Evolutionary conservation across 805 yeast genomes (phyloP).

Genomic region (Metschnikowia peoriensis): DNA sequence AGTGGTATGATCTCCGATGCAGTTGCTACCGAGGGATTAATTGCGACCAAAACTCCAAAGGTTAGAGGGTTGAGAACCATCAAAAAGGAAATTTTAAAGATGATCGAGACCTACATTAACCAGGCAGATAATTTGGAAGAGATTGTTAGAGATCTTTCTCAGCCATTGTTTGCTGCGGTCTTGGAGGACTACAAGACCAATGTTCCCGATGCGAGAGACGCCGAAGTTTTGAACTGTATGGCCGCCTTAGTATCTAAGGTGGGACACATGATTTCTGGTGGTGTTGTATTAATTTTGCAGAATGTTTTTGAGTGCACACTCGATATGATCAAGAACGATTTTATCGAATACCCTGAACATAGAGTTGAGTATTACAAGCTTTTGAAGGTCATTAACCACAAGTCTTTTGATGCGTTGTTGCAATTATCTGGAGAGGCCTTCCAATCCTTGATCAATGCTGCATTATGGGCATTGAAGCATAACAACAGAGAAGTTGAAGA

Average conservation of each 20-base stretch:
- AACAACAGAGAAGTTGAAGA: conserved; percentile 96
- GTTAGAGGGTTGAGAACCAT: conserved; percentile 95
- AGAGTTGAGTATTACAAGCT: conserved; percentile 93
- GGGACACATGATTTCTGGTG: conserved; percentile 85
- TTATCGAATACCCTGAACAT: conserved; percentile 96
- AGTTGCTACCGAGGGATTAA: conserved; percentile 75
- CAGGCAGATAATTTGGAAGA: conserved; percentile 85
- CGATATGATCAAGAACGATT: conserved; percentile 92
- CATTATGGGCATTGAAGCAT: conserved; percentile 97
- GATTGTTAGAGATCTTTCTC: conserved; percentile 76
- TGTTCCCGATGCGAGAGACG: conserved; percentile 96
- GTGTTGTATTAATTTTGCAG: conserved; percentile 81
- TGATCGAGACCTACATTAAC: conserved; percentile 84
- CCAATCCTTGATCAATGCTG: conserved; percentile 87
- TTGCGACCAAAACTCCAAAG: conserved; percentile 92
- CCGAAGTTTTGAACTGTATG: conserved; percentile 94
- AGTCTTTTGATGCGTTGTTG: conserved; percentile 81
- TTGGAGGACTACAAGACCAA: conserved; percentile 84
- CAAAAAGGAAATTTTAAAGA: conserved; percentile 86
- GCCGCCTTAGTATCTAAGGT: conserved; percentile 85
- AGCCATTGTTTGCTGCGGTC: conserved; percentile 79
- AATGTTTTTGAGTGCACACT: conserved; percentile 92
- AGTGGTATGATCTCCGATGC: conserved; percentile 79
- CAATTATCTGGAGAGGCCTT: conserved; percentile 91
- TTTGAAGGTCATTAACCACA: conserved; percentile 79